phyloP scores from a whole-genome alignment of 148 eudicot species.

The Amaranthus cruentus region DNA sequence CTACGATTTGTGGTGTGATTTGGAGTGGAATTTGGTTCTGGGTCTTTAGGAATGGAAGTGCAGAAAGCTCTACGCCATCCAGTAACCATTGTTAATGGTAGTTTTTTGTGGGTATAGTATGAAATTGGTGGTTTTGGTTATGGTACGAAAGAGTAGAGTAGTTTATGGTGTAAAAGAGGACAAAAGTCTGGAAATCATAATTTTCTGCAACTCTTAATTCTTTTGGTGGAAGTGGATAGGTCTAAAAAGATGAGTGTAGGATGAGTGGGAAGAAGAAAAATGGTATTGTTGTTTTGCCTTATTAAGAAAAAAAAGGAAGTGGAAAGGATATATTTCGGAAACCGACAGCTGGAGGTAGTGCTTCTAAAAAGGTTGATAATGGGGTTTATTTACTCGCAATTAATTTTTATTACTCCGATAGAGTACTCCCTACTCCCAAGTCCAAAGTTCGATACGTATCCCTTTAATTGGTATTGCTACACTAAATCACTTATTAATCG shows the following conservation, averaged over 20 bases:
- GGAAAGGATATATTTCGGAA: not conserved
- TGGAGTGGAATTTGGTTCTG: conserved; percentile 18
- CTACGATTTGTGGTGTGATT: conserved; percentile 18
- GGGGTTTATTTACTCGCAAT: too few species aligned
- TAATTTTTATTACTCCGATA: too few species aligned
- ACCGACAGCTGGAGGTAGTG: conserved; percentile 6
- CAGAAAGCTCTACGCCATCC: conserved; percentile 86
- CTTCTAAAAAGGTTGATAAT: not conserved
- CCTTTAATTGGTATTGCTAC: too few species aligned
- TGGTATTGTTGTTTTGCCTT: not conserved
- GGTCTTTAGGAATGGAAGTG: conserved; percentile 51
- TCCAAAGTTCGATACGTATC: too few species aligned
- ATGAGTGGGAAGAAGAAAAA: not conserved
- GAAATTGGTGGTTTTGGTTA: not conserved
- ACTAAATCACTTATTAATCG: too few species aligned
- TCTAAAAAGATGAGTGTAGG: conserved; percentile 9
- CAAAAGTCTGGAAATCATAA: not conserved
- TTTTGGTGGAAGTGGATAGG: conserved; percentile 13
- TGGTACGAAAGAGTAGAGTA: not conserved
- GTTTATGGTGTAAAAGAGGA: not conserved
- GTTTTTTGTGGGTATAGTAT: not conserved
- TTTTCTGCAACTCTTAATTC: not conserved
- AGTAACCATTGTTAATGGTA: conserved; percentile 38
- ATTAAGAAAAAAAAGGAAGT: not conserved
- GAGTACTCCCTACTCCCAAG: too few species aligned